Percentiles rank a stretch among this genome's conserved stretches.
These are phyloP conservation scores for Discostella stelligeroides DNA, from an alignment of 108 stramenopile species.

Conservation along the genomic window DNA sequence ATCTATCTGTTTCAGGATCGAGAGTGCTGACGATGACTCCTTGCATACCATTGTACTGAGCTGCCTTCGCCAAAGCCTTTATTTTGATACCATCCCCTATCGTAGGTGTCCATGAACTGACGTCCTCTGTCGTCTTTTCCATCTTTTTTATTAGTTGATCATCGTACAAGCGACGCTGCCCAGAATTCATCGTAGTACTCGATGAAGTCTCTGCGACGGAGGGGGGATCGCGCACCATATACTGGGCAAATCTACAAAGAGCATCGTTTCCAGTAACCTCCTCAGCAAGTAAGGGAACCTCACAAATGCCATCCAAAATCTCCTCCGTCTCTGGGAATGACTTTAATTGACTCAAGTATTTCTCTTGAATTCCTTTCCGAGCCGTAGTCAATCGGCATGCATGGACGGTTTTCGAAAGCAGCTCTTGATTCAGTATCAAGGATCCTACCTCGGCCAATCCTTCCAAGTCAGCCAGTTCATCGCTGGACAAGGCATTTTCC, in stretches of 20 bases:
- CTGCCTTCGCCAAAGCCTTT: conserved; percentile 29
- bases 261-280: conserved; percentile 48
- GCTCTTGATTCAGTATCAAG: conserved; percentile 27
- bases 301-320: conserved; percentile 43
- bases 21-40: conserved; percentile 33
- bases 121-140: conserved; percentile 1
- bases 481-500: conserved; percentile 31
- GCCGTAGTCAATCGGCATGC: conserved; percentile 49
- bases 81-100: conserved; percentile 39
- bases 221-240: conserved; percentile 37
- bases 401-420: conserved; percentile 43
- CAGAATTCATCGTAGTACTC: not conserved
- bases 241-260: conserved; percentile 28
- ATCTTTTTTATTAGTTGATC: conserved; percentile 12
- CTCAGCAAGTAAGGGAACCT: conserved; percentile 48
- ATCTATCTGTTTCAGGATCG: conserved; percentile 44
- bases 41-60: conserved; percentile 46
- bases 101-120: conserved; percentile 26
- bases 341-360: conserved; percentile 32
- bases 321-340: conserved; percentile 39
- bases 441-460: conserved; percentile 46
- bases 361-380: conserved; percentile 42
- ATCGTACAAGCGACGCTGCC: conserved; percentile 36
- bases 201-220: not conserved
- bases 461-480: conserved; percentile 43